Percentiles rank a stretch among this genome's conserved stretches.
These are phyloP conservation scores for Onygenales sp. DNA, from an alignment of 2,329 filamentous ascomycete species.

Conservation along the genomic window DNA sequence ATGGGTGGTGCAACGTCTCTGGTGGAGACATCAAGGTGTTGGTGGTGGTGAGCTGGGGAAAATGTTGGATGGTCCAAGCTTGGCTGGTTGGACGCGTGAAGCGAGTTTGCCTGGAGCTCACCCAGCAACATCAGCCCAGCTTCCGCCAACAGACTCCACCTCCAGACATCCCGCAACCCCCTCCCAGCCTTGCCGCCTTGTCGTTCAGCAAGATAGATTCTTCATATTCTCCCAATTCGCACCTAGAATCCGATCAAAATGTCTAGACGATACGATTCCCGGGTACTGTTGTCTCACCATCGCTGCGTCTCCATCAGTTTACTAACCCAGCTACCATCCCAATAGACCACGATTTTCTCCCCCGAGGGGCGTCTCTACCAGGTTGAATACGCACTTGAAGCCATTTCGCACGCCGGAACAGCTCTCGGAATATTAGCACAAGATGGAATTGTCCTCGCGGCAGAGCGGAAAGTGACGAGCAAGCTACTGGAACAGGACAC, in stretches of 20 bases:
- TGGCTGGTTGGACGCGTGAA: slow-evolving; percentile 11
- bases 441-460: slow-evolving; percentile 95
- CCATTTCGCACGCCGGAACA: slow-evolving; percentile 96
- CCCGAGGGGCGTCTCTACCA: slow-evolving; percentile 97
- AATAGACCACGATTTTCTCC: slow-evolving; percentile 97
- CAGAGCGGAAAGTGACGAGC: slow-evolving; percentile 97
- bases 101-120: slow-evolving; percentile 14
- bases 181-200: not conserved
- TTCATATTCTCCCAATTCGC: not conserved
- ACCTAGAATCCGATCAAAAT: slow-evolving; percentile 45
- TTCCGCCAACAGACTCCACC: not conserved
- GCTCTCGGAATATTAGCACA: slow-evolving; percentile 93
- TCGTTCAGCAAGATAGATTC: not conserved
- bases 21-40: not conserved
- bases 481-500: slow-evolving; percentile 99
- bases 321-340: slow-evolving; percentile 12
- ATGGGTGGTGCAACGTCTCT: not conserved
- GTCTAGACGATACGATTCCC: slow-evolving; percentile 96
- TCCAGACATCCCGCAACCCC: not conserved
- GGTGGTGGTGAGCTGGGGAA: not conserved
- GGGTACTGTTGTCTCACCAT: slow-evolving; percentile 50
- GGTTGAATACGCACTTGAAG: slow-evolving; percentile 97
- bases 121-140: slow-evolving; percentile 1
- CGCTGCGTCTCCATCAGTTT: slow-evolving; percentile 11
- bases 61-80: slow-evolving; percentile 12